Evolutionary conservation across 78 protist species (phyloP).

Genomic region (Blattamonas nauphoetae): DNA sequence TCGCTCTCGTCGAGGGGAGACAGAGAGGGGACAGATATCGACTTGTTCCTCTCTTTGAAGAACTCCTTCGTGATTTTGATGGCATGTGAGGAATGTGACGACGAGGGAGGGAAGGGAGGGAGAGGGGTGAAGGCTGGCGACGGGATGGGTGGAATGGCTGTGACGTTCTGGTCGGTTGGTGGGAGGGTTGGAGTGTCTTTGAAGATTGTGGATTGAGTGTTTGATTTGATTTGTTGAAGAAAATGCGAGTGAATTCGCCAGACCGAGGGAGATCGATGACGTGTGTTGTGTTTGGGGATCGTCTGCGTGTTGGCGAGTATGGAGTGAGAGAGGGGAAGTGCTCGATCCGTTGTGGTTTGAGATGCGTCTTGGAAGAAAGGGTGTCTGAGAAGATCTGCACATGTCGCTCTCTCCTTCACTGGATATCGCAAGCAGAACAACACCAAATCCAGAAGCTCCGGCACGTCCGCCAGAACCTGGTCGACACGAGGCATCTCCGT

Average conservation of each 20-base stretch:
- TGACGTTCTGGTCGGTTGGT: too few species aligned
- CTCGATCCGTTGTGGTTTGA: constrained; percentile 25
- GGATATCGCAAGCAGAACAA: neutral
- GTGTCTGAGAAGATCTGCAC: neutral
- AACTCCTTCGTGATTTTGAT: neutral
- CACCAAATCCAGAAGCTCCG: neutral
- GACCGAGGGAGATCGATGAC: constrained; percentile 1
- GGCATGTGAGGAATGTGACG: neutral
- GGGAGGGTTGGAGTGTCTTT: neutral
- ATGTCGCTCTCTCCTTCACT: neutral
- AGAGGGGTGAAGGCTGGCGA: neutral
- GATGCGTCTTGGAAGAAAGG: constrained; percentile 9
- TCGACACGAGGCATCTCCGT: neutral
- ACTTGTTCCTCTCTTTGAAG: neutral
- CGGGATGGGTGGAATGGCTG: too few species aligned
- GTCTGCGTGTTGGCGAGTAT: constrained; percentile 27
- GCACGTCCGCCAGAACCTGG: neutral
- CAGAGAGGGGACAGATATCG: neutral
- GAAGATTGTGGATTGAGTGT: neutral
- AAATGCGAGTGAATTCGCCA: constrained; percentile 27
- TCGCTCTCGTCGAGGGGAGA: too few species aligned
- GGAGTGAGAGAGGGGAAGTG: constrained; percentile 36
- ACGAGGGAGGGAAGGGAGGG: neutral
- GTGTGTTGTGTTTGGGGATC: neutral
- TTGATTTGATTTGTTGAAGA: constrained; percentile 25